Evolutionary conservation across 495 filamentous ascomycete species (phyloP).

Genomic region (Friedmanniomyces endolithicus): DNA sequence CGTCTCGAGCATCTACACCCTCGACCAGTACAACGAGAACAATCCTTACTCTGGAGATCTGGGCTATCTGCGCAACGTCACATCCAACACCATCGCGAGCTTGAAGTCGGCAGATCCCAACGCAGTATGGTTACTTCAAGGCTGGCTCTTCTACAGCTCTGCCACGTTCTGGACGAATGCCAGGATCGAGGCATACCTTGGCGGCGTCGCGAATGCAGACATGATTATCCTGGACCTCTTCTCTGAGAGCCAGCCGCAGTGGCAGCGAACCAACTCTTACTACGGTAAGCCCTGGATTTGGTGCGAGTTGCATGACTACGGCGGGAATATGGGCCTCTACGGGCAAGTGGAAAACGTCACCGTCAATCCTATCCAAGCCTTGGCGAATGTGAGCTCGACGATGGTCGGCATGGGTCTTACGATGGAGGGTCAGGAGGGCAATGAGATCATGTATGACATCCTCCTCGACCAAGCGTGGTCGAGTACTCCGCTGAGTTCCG

Average conservation of each 20-base stretch:
- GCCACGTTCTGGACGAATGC: constrained; percentile 40
- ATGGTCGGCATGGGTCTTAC: constrained; percentile 39
- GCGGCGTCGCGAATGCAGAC: constrained; percentile 36
- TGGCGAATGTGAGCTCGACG: constrained; percentile 27
- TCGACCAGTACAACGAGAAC: constrained; percentile 41
- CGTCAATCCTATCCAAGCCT: constrained; percentile 35
- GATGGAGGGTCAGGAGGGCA: constrained; percentile 40
- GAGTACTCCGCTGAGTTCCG: constrained; percentile 33
- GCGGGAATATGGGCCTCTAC: constrained; percentile 41
- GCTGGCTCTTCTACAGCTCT: constrained; percentile 40
- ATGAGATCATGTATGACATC: constrained; percentile 42
- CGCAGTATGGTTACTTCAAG: constrained; percentile 45
- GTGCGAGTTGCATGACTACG: constrained; percentile 33
- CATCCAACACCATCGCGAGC: constrained; percentile 34
- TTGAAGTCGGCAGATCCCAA: constrained; percentile 38
- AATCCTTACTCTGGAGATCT: constrained; percentile 37
- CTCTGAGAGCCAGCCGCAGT: constrained; percentile 40
- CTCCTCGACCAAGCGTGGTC: constrained; percentile 42
- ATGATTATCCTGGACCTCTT: constrained; percentile 44
- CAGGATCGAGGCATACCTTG: constrained; percentile 38
- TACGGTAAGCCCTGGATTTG: constrained; percentile 42
- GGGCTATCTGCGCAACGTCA: constrained; percentile 37
- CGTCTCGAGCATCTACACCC: constrained; percentile 39
- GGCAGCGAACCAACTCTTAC: constrained; percentile 40
- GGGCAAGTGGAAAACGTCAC: constrained; percentile 42